Percentiles rank a stretch among this genome's conserved stretches.
Conservation (phyloP, 176 grass and related monocot species). For the Aegilops longissima region DNA sequence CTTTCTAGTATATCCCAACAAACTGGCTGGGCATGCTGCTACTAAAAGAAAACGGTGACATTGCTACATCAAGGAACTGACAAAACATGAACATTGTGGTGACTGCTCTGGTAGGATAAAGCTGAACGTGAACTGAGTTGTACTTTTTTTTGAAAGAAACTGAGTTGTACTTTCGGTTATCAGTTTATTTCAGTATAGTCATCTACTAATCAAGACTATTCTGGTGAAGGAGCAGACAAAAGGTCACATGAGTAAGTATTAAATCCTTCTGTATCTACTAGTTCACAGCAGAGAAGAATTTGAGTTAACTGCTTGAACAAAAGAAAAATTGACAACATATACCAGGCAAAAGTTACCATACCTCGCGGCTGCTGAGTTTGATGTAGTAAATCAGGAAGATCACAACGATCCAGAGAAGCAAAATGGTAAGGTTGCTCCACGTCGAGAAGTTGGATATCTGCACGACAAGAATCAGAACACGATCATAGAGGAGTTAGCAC, state of each 20-base stretch:
- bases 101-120: not conserved
- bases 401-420: slow-evolving; percentile 91
- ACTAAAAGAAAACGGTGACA: not conserved
- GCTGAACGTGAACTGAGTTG: not conserved
- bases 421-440: slow-evolving; percentile 74
- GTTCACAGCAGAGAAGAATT: not conserved
- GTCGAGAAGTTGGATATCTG: slow-evolving; percentile 99
- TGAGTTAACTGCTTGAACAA: not conserved
- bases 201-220: not conserved
- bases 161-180: not conserved
- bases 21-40: not conserved
- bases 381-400: slow-evolving; percentile 94
- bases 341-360: slow-evolving; percentile 16
- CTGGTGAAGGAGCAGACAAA: not conserved
- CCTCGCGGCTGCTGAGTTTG: slow-evolving; percentile 88
- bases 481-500: not conserved
- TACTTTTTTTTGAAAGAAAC: not conserved
- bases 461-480: not conserved
- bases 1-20: not conserved
- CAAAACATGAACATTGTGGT: not conserved
- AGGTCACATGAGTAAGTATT: not conserved
- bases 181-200: not conserved
- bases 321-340: not conserved
- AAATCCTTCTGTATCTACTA: not conserved
- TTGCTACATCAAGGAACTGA: not conserved